A percentile compares a stretch with the other conserved stretches of the same genome.
Evolutionary conservation across 129 eudicot genomes (phyloP).

Genomic region (Tagetes patula): DNA sequence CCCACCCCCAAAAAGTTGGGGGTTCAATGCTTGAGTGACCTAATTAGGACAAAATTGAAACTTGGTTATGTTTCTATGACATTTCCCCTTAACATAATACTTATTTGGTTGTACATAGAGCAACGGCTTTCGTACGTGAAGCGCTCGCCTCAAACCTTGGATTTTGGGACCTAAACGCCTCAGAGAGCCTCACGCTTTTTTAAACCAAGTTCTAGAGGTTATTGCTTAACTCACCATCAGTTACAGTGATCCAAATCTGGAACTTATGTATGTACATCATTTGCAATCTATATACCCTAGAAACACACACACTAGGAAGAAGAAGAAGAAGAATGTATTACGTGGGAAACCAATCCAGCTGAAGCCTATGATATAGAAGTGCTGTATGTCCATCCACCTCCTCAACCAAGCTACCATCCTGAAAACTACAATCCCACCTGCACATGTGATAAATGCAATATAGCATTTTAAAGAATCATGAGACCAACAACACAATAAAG

Average conservation of each 20-base stretch:
- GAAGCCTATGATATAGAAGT: conserved; percentile 86
- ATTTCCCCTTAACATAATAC: too few species aligned
- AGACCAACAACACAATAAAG: neutral
- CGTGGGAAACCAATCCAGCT: conserved; percentile 95
- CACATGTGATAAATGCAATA: conserved; percentile 27
- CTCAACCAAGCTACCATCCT: conserved; percentile 91
- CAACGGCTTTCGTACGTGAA: too few species aligned
- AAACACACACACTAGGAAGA: conserved; percentile 3
- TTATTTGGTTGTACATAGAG: too few species aligned
- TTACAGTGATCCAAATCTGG: neutral
- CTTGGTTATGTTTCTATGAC: too few species aligned
- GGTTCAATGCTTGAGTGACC: too few species aligned
- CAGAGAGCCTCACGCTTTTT: too few species aligned
- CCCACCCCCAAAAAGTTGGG: too few species aligned
- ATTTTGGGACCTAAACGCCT: too few species aligned
- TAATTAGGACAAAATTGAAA: too few species aligned
- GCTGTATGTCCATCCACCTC: conserved; percentile 99
- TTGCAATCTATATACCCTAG: conserved; percentile 16
- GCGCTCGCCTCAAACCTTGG: too few species aligned
- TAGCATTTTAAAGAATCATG: conserved; percentile 11
- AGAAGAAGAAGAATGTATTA: conserved; percentile 39
- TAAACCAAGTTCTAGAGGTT: neutral
- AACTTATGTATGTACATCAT: conserved; percentile 19
- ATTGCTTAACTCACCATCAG: neutral
- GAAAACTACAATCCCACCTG: conserved; percentile 99